Evolutionary conservation across 371 early-diverging fungal species (phyloP), one percentile per base, ranked within the genome.

Genomic region (Syncephalastrum racemosum): DNA sequence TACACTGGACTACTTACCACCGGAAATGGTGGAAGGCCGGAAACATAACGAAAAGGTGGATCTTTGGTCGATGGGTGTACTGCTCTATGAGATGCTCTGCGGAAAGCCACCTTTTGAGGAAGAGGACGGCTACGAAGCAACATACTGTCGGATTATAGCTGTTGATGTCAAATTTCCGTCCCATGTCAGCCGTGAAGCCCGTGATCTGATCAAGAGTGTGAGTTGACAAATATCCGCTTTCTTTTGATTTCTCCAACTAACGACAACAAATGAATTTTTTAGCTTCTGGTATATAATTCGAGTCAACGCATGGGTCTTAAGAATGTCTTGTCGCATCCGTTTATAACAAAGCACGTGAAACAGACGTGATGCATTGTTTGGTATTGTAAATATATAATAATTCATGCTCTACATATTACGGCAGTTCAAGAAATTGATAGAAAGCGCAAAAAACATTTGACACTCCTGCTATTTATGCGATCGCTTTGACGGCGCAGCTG

Each of bases 31-130:
- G 46, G 83, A 86, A 64, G 86, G 83, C 15, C 67, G 77, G 53
- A 74, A 75, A 1, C 95, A 95, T 73, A 85, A 82, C 50, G 82
- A 87, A 20, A 91, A 85, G 56, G 89, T 84, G 4, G 95, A 95
- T 60, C 68, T 92, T 39, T 95, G 95, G 95, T 89, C 90, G 18
- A 66, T 92, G 3, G 95, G 94, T 16, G 79, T 93, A 15, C 70
- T 99, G 10, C 79, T 88, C 54, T 99, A 94, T 73, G 99, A 99
- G 75, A 92, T 99, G 64, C 67, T 99, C 7, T 91, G 91, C 12
- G 99, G 99, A 1, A 79, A 81, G 1, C 95, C 99, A 1, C 99
- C 99, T 0, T 99, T 99, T 78, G 97, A 97, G 68, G 92, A 88
- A n/a, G 47, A 63, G 5, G 50, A 58, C 15, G 54, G 67, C 44